These are phyloP conservation scores for Salix brachista DNA, from an alignment of 345 rosid genomes.

Conservation along the genomic window DNA sequence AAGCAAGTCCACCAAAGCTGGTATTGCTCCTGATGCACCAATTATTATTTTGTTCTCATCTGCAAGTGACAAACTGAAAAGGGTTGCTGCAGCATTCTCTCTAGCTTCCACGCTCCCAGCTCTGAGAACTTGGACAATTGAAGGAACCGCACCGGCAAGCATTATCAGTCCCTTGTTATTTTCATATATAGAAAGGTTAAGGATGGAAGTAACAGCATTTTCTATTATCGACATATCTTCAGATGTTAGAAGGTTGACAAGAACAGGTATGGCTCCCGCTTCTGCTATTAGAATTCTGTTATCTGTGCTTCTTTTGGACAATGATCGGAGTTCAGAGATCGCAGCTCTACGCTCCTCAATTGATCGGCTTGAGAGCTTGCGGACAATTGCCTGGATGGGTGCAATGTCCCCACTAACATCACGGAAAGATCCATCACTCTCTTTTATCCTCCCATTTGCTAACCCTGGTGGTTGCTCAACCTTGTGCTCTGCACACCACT, in stretches of 20 bases:
- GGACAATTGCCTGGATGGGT: slow-evolving; percentile 59
- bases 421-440: slow-evolving; percentile 58
- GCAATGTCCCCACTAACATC: slow-evolving; percentile 64
- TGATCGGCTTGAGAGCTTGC: slow-evolving; percentile 55
- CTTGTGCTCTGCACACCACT: slow-evolving; percentile 73
- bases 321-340: slow-evolving; percentile 64
- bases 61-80: slow-evolving; percentile 80
- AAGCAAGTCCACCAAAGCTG: slow-evolving; percentile 69
- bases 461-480: slow-evolving; percentile 63
- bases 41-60: slow-evolving; percentile 90
- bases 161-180: slow-evolving; percentile 71
- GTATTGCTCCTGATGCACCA: slow-evolving; percentile 85
- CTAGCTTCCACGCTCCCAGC: slow-evolving; percentile 83
- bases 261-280: slow-evolving; percentile 80
- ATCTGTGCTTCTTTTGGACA: slow-evolving; percentile 82
- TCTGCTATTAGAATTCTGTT: slow-evolving; percentile 78
- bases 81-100: slow-evolving; percentile 94
- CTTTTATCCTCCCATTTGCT: slow-evolving; percentile 57
- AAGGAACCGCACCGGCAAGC: slow-evolving; percentile 83
- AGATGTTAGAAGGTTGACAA: slow-evolving; percentile 57
- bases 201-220: slow-evolving; percentile 81
- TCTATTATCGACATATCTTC: slow-evolving; percentile 60
- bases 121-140: slow-evolving; percentile 76
- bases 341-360: slow-evolving; percentile 58
- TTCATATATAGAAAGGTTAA: slow-evolving; percentile 85